Evolutionary conservation across 495 filamentous ascomycete species (phyloP).

Genomic region (Astrothelium subdiscretum): DNA sequence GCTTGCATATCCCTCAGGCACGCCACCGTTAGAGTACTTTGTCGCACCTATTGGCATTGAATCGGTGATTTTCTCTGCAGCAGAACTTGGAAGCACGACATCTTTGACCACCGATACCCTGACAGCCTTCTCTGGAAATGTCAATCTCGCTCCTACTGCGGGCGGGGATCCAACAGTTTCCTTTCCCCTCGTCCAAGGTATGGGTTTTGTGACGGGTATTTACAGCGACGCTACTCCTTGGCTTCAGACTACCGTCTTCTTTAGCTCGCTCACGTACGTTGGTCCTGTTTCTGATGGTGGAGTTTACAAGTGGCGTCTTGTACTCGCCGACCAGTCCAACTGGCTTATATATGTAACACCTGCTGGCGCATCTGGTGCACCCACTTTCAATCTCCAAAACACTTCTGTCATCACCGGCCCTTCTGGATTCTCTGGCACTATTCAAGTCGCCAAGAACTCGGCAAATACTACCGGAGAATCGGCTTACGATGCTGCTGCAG

Average conservation of each 20-base stretch:
- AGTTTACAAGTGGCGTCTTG: conserved; percentile 66
- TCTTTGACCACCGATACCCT: conserved; percentile 50
- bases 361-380: conserved; percentile 32
- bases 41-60: conserved; percentile 75
- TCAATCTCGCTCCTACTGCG: conserved; percentile 46
- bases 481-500: conserved; percentile 62
- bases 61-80: conserved; percentile 65
- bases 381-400: conserved; percentile 35
- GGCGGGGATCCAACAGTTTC: conserved; percentile 47
- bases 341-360: conserved; percentile 78
- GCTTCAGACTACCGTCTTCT: conserved; percentile 63
- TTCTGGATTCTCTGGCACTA: conserved; percentile 48
- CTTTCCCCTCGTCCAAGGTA: conserved; percentile 81
- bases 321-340: conserved; percentile 55
- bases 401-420: conserved; percentile 39
- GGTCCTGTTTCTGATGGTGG: conserved; percentile 43
- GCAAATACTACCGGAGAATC: conserved; percentile 48
- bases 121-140: conserved; percentile 59
- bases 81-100: conserved; percentile 51
- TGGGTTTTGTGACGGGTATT: conserved; percentile 74
- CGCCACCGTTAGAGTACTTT: conserved; percentile 53
- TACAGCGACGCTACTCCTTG: conserved; percentile 59
- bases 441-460: conserved; percentile 72
- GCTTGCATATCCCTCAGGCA: conserved; percentile 52
- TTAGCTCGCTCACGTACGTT: conserved; percentile 52